phyloP scores from a whole-genome alignment of 306 rosid species.

The Pueraria montana region DNA sequence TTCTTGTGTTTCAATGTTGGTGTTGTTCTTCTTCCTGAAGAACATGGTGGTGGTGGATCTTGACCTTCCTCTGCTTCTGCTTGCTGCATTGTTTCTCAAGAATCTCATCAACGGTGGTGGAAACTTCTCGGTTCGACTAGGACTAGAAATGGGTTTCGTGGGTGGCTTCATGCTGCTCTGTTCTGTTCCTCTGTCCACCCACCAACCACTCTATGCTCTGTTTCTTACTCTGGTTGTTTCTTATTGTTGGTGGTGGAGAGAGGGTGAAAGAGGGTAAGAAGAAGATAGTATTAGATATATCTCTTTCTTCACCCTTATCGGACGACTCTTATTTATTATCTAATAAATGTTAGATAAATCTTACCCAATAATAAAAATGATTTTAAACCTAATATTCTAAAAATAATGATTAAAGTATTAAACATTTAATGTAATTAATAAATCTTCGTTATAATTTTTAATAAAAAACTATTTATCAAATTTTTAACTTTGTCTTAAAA shows the following conservation, averaged over 20 bases:
- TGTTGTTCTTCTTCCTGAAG: conserved; percentile 66
- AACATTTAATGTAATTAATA: no score
- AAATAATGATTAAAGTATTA: no score
- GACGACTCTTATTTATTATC: no score
- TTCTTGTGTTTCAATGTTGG: conserved; percentile 78
- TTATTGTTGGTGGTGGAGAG: conserved; percentile 33
- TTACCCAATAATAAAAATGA: no score
- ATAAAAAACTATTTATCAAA: no score
- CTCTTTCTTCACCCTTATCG: background rate
- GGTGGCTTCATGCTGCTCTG: conserved; percentile 62
- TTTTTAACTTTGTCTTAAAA: no score
- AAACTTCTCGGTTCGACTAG: conserved; percentile 82
- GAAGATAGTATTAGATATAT: background rate
- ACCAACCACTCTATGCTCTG: background rate
- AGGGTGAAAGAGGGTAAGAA: conserved; percentile 15
- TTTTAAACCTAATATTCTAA: no score
- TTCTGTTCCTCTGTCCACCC: background rate
- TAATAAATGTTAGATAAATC: no score
- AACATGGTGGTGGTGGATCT: conserved; percentile 78
- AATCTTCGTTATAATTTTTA: no score
- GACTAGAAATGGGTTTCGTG: conserved; percentile 80
- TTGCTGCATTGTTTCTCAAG: conserved; percentile 72
- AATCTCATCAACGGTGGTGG: conserved; percentile 96
- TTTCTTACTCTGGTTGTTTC: conserved; percentile 18
- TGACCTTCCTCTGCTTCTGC: conserved; percentile 78